Percentiles rank a stretch among this genome's conserved stretches.
phyloP scores from a whole-genome alignment of 148 eudicot species.

The Rhododendron mucronatum region DNA sequence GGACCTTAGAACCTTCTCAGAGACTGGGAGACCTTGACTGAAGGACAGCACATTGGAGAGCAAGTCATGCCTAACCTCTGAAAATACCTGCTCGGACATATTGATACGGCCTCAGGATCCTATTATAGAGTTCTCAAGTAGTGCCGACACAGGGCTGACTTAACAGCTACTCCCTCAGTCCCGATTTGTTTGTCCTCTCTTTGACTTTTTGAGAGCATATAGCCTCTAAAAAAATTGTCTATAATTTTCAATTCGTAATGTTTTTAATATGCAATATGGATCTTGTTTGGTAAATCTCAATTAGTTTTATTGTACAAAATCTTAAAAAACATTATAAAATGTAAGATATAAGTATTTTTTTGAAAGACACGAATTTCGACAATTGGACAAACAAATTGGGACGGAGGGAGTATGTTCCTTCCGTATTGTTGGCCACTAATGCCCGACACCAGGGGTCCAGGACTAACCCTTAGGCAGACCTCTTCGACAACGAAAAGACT shows the following conservation, averaged over 20 bases:
- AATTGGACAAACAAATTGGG: too few species aligned
- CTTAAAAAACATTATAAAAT: too few species aligned
- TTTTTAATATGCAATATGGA: too few species aligned
- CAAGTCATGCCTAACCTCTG: background rate
- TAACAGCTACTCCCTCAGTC: background rate
- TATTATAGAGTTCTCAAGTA: background rate
- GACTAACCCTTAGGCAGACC: background rate
- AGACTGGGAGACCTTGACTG: too few species aligned
- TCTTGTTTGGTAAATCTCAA: too few species aligned
- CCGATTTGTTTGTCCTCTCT: too few species aligned
- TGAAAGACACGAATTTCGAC: too few species aligned
- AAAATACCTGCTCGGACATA: background rate
- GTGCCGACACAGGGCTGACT: background rate
- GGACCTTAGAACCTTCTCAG: background rate
- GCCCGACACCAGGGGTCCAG: background rate
- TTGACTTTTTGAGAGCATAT: too few species aligned
- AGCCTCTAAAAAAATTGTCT: too few species aligned
- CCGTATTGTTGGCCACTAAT: background rate
- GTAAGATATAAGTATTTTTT: too few species aligned
- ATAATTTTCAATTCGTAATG: too few species aligned
- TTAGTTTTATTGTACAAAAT: too few species aligned
- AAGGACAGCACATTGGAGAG: background rate
- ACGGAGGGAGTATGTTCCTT: background rate
- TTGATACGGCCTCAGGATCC: background rate
- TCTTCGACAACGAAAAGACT: background rate